Conservation (phyloP, 257 asterid genomes). For the Galeopsis tetrahit region DNA sequence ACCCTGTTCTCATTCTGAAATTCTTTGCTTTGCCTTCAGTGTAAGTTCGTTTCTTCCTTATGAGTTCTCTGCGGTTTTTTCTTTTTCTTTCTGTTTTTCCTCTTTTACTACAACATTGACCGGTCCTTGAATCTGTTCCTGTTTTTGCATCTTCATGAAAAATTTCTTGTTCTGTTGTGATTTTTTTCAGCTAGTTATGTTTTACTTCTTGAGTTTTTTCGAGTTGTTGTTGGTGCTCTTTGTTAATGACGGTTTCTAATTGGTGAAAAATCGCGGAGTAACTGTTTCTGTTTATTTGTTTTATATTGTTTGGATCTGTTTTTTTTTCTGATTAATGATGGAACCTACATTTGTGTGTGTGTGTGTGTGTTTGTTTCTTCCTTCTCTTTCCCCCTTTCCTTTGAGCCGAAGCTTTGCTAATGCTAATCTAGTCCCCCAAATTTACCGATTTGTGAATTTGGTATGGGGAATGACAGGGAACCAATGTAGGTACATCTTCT, state of each 20-base stretch:
- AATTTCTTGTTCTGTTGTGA: not conserved
- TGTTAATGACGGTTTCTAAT: not conserved
- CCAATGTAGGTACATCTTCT: conserved; percentile 1
- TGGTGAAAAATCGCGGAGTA: not conserved
- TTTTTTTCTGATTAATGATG: conserved; percentile 7
- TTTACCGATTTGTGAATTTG: conserved; percentile 7
- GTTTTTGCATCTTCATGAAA: conserved; percentile 29
- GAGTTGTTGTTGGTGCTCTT: conserved; percentile 3
- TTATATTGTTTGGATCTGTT: conserved; percentile 44
- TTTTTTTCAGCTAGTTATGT: conserved; percentile 24
- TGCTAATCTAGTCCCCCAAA: conserved; percentile 22
- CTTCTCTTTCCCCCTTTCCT: not conserved
- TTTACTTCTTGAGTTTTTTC: conserved; percentile 22
- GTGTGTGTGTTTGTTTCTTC: not conserved
- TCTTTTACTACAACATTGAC: not conserved
- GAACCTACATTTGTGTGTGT: conserved; percentile 28
- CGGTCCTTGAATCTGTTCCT: conserved; percentile 12
- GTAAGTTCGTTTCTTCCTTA: conserved; percentile 50
- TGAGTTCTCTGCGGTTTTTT: conserved; percentile 15
- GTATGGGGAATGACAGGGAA: conserved; percentile 8
- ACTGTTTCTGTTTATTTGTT: conserved; percentile 28
- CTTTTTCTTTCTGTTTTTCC: not conserved
- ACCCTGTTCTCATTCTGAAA: conserved; percentile 42
- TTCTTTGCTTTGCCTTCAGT: conserved; percentile 66
- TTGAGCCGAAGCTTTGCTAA: conserved; percentile 17